phyloP scores from a whole-genome alignment of 2,329 filamentous ascomycete species.

The Bipolaris zeicola region DNA sequence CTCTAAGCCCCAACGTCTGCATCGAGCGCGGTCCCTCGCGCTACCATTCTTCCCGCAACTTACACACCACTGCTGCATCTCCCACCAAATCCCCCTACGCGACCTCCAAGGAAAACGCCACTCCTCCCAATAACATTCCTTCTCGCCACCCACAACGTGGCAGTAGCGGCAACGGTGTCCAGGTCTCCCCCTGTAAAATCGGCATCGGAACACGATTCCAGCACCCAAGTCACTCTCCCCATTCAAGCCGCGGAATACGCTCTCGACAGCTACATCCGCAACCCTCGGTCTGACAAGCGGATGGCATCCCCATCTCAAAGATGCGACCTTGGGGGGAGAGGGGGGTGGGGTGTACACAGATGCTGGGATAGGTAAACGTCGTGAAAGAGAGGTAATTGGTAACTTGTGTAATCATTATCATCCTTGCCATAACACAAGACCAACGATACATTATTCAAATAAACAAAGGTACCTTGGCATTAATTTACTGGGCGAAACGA shows the following conservation, averaged over 20 bases:
- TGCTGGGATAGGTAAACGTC: not conserved
- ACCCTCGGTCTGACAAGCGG: not conserved
- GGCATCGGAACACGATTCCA: conserved; percentile 18
- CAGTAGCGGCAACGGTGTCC: not conserved
- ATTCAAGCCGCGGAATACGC: not conserved
- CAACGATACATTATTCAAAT: no score
- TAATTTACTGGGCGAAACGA: no score
- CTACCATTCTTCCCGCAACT: conserved; percentile 12
- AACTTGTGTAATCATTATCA: not conserved
- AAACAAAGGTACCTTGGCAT: no score
- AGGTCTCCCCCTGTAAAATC: conserved; percentile 8
- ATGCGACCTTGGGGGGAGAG: no score
- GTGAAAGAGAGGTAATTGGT: not conserved
- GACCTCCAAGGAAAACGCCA: conserved; percentile 1
- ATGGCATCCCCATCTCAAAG: not conserved
- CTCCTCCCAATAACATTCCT: not conserved
- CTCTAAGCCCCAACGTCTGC: conserved; percentile 40
- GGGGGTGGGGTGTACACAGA: not conserved
- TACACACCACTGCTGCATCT: not conserved
- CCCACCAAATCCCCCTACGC: not conserved
- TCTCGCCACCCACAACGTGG: no score
- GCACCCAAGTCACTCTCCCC: conserved; percentile 3
- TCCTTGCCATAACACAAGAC: not conserved
- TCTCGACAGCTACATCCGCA: not conserved
- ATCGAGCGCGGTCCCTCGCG: conserved; percentile 35